A percentile compares a stretch with the other conserved stretches of the same genome.
These are phyloP conservation scores for Corchorus olitorius DNA, from an alignment of 345 rosid species.

Conservation along the genomic window DNA sequence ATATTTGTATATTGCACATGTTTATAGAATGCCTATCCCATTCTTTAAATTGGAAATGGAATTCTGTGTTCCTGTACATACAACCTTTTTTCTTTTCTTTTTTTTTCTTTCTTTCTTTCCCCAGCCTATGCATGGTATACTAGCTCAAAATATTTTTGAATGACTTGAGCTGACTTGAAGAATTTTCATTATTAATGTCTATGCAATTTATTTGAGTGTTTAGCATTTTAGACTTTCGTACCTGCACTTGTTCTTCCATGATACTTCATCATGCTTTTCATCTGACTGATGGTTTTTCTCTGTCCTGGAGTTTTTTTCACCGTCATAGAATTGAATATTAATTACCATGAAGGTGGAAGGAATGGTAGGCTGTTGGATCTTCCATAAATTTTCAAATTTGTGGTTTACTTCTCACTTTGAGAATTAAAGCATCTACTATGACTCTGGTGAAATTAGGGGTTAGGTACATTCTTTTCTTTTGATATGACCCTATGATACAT, in stretches of 20 bases:
- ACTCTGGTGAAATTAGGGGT: not conserved
- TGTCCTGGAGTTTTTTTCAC: not conserved
- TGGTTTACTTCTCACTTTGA: too few relatives aligned
- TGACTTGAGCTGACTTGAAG: not conserved
- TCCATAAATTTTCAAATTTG: not conserved
- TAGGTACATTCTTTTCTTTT: not conserved
- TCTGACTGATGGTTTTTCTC: not conserved
- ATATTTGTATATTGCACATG: not conserved
- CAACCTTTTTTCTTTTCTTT: too few relatives aligned
- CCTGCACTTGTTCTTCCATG: not conserved
- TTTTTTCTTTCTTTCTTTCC: not conserved
- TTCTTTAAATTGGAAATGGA: slow-evolving; percentile 8
- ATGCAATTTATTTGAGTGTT: not conserved
- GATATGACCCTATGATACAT: not conserved
- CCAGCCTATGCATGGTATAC: not conserved
- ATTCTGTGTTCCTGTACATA: not conserved
- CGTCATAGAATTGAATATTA: not conserved
- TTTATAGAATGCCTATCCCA: not conserved
- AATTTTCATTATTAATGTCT: not conserved
- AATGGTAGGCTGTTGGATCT: not conserved
- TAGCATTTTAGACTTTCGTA: not conserved
- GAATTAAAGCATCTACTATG: not conserved
- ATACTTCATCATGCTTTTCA: not conserved
- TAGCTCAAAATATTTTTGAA: not conserved
- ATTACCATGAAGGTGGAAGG: not conserved